A percentile compares a stretch with the other conserved stretches of the same genome.
Conservation (phyloP, 2,329 filamentous ascomycete species). For the Aspergillus fructus region DNA sequence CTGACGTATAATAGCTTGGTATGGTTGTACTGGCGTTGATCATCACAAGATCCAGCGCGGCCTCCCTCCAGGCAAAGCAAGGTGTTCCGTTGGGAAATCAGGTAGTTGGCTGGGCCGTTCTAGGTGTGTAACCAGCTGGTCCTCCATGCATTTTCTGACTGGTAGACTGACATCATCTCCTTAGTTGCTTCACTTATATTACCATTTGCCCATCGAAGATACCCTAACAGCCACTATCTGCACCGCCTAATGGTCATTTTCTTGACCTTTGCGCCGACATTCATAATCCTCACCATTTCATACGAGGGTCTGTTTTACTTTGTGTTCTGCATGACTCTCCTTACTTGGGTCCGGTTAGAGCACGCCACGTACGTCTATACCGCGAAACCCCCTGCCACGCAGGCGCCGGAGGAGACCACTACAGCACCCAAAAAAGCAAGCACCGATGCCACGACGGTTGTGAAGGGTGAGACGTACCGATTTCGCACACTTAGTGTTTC, state of each 20-base stretch:
- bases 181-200: conserved; percentile 71
- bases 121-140: conserved; percentile 54
- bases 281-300: conserved; percentile 94
- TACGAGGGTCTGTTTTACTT: conserved; percentile 97
- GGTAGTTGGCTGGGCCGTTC: conserved; percentile 76
- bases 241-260: conserved; percentile 88
- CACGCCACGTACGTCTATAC: conserved; percentile 64
- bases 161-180: conserved; percentile 31
- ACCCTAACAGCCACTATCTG: conserved; percentile 83
- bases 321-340: conserved; percentile 75
- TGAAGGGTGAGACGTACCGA: conserved; percentile 31
- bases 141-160: not conserved
- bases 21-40: conserved; percentile 77
- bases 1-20: conserved; percentile 56
- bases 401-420: conserved; percentile 22
- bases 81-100: conserved; percentile 88
- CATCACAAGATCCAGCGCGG: conserved; percentile 82
- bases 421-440: conserved; percentile 21
- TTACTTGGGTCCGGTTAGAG: conserved; percentile 91
- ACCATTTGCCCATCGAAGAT: conserved; percentile 76
- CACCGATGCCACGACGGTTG: conserved; percentile 34
- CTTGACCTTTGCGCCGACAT: conserved; percentile 86
- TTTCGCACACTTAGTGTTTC: conserved; percentile 72
- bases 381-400: conserved; percentile 21
- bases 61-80: conserved; percentile 78